These are phyloP conservation scores for Populus alba DNA, from an alignment of 345 rosid genomes.

Conservation along the genomic window DNA sequence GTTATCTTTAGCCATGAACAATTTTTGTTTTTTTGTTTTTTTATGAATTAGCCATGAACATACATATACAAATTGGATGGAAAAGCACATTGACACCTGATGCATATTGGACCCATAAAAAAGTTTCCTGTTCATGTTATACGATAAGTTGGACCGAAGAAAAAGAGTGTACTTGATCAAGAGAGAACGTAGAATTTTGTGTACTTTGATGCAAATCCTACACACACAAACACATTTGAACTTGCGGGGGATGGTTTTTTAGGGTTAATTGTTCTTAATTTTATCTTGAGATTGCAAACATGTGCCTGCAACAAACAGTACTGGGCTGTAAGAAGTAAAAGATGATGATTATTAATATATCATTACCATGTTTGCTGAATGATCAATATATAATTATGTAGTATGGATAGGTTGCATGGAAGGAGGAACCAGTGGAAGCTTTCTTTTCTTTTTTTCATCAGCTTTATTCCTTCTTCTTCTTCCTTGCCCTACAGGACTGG, in stretches of 20 bases:
- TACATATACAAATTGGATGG: not conserved
- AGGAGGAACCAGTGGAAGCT: slow-evolving; percentile 44
- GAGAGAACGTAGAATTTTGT: slow-evolving; percentile 3
- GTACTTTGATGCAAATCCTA: slow-evolving; percentile 27
- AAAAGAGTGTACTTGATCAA: no score
- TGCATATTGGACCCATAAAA: slow-evolving; percentile 28
- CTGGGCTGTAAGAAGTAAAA: slow-evolving; percentile 37
- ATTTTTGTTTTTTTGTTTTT: no score
- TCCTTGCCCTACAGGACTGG: slow-evolving; percentile 31
- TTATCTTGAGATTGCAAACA: slow-evolving; percentile 37
- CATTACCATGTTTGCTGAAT: slow-evolving; percentile 54
- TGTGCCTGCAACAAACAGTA: slow-evolving; percentile 43
- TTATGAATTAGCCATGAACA: no score
- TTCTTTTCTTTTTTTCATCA: slow-evolving; percentile 5
- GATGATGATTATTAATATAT: slow-evolving; percentile 56
- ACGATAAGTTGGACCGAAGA: slow-evolving; percentile 16
- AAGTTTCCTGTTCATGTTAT: not conserved
- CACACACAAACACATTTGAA: no score
- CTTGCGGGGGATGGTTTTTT: not conserved
- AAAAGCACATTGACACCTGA: slow-evolving; percentile 13
- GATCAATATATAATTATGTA: slow-evolving; percentile 50
- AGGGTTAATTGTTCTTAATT: not conserved
- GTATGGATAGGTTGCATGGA: slow-evolving; percentile 37
- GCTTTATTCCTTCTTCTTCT: slow-evolving; percentile 37
- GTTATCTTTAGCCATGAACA: not conserved